phyloP scores from a whole-genome alignment of 345 rosid species.

The Eutrema japonicum region DNA sequence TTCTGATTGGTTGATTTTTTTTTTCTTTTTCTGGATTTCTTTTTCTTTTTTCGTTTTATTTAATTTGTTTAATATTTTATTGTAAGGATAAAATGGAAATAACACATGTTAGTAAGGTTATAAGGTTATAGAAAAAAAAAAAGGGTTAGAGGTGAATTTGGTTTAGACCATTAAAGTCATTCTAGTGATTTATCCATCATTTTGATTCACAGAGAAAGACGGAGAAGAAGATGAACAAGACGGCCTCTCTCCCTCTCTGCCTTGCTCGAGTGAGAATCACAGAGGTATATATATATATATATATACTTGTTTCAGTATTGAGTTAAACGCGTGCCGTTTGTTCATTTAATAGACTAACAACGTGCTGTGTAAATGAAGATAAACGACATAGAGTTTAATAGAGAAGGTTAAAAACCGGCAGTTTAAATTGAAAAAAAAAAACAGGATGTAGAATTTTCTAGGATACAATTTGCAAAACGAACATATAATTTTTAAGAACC shows the following conservation, averaged over 20 bases:
- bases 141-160: no score
- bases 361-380: neutral
- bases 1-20: no score
- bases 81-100: no score
- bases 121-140: no score
- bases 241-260: conserved; percentile 17
- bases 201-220: neutral
- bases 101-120: no score
- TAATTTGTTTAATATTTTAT: no score
- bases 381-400: neutral
- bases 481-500: neutral
- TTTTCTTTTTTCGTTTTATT: no score
- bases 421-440: neutral
- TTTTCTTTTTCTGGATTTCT: no score
- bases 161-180: no score
- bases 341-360: neutral
- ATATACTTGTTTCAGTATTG: conserved; percentile 1
- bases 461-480: neutral
- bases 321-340: conserved; percentile 10
- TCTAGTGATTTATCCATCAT: no score
- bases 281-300: no score
- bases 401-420: neutral
- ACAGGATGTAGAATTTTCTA: neutral
- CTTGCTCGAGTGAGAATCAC: neutral
- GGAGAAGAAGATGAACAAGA: conserved; percentile 4